phyloP scores from a whole-genome alignment of 2,329 filamentous ascomycete species.

The Fusarium temperatum region DNA sequence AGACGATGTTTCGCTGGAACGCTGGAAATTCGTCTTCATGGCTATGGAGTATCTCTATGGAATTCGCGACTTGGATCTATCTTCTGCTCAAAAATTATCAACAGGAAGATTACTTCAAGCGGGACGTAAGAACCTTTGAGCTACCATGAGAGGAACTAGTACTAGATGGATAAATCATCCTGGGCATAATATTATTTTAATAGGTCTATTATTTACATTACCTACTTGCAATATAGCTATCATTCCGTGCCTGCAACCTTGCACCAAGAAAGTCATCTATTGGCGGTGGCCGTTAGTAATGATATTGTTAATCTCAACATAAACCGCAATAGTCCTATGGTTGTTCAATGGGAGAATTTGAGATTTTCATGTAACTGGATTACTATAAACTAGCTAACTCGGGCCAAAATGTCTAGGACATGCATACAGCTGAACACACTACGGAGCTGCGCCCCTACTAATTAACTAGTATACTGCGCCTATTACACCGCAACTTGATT shows the following conservation, averaged over 20 bases:
- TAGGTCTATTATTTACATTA: fast-evolving
- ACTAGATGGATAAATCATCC: fast-evolving
- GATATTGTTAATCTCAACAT: too few species aligned
- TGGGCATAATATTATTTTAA: too few species aligned
- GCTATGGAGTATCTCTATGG: not conserved
- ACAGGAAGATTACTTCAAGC: not conserved
- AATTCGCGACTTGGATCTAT: not conserved
- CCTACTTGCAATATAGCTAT: too few species aligned
- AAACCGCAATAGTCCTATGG: not conserved
- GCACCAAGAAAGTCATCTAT: fast-evolving
- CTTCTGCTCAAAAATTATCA: not conserved
- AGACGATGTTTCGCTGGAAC: not conserved
- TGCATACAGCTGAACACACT: not conserved
- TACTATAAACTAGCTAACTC: not conserved
- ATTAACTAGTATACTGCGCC: not conserved
- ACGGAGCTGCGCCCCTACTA: not conserved
- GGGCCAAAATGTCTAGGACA: not conserved
- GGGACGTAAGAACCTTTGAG: not conserved
- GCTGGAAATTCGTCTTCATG: not conserved
- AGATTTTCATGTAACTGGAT: not conserved
- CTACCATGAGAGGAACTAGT: not conserved
- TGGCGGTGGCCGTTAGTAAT: too few species aligned
- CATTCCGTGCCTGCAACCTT: too few species aligned
- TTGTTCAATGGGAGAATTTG: fast-evolving
- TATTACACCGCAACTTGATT: not conserved